Percentiles rank a stretch among this genome's conserved stretches.
These are phyloP conservation scores for Xylaria acuta DNA, from an alignment of 495 filamentous ascomycete genomes.

Conservation along the genomic window DNA sequence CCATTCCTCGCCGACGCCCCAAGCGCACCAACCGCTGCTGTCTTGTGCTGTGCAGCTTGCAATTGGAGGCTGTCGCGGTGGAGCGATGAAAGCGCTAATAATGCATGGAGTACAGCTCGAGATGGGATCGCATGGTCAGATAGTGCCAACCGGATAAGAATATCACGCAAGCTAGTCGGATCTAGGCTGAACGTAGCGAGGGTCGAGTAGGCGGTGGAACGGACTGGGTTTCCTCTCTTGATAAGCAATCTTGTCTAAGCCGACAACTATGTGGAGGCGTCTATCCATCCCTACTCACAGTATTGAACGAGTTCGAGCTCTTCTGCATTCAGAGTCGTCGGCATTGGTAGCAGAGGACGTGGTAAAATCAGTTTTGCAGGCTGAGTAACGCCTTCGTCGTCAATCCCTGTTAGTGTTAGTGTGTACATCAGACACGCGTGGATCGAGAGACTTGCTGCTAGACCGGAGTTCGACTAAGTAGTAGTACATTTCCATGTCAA, in stretches of 20 bases:
- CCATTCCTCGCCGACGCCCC: constrained; percentile 28
- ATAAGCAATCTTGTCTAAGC: background rate
- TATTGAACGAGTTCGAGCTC: constrained; percentile 32
- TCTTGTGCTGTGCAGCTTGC: constrained; percentile 44
- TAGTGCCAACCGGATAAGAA: constrained; percentile 36
- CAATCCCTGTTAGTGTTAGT: background rate
- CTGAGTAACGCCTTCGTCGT: background rate
- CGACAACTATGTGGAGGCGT: background rate
- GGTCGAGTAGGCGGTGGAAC: constrained; percentile 32
- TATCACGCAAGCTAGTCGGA: constrained; percentile 33
- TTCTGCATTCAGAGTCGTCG: constrained; percentile 19
- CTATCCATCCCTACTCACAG: constrained; percentile 29
- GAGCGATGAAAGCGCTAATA: constrained; percentile 43
- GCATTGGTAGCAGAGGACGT: constrained; percentile 14
- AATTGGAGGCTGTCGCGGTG: constrained; percentile 37
- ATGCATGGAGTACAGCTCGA: constrained; percentile 35
- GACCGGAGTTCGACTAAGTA: constrained; percentile 21
- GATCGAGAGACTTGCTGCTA: constrained; percentile 20
- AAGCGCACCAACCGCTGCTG: constrained; percentile 37
- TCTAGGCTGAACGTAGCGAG: constrained; percentile 36
- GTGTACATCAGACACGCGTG: background rate
- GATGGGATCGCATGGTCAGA: constrained; percentile 30
- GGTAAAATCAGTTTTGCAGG: constrained; percentile 19
- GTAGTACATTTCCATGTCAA: constrained; percentile 38
- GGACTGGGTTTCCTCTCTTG: constrained; percentile 25